A percentile compares a stretch with the other conserved stretches of the same genome.
Evolutionary conservation across 2,329 filamentous ascomycete species (phyloP).

Genomic region (Fusarium sp.): DNA sequence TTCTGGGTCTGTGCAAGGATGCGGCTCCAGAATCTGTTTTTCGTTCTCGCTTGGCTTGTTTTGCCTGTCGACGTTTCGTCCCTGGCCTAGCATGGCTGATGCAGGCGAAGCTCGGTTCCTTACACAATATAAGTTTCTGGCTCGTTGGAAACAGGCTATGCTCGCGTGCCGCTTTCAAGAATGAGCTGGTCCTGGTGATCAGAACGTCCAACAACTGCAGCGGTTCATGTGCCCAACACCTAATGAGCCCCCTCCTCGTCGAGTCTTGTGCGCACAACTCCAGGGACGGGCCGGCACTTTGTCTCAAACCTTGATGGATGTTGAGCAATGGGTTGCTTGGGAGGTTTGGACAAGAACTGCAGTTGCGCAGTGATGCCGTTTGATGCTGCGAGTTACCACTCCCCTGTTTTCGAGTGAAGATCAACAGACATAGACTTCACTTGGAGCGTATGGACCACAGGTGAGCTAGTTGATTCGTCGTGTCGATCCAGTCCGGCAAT

Average conservation of each 20-base stretch:
- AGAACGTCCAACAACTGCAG: conserved; percentile 9
- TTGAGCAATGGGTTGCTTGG: conserved; percentile 4
- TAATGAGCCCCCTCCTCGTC: background rate
- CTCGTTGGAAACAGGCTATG: conserved; percentile 27
- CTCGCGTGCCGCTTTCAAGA: conserved; percentile 38
- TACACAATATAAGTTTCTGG: background rate
- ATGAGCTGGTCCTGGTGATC: background rate
- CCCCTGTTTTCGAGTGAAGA: conserved; percentile 20
- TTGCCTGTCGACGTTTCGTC: conserved; percentile 7
- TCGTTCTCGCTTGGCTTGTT: conserved; percentile 8
- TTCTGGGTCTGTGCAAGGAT: conserved; percentile 30
- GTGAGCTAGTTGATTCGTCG: conserved; percentile 30
- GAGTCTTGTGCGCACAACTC: conserved; percentile 6
- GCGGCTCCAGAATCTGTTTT: conserved; percentile 12
- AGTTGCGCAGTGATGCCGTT: background rate
- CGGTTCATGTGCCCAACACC: background rate
- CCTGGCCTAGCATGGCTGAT: conserved; percentile 2
- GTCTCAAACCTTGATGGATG: background rate
- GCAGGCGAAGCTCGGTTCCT: conserved; percentile 1
- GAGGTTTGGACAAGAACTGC: background rate
- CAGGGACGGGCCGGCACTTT: conserved; percentile 1
- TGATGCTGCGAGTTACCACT: background rate
- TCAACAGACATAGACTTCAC: conserved; percentile 40
- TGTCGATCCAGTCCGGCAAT: conserved; percentile 45
- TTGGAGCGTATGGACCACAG: conserved; percentile 26